These are phyloP conservation scores for Fragaria vesca DNA, from an alignment of 306 rosid species.

Conservation along the genomic window DNA sequence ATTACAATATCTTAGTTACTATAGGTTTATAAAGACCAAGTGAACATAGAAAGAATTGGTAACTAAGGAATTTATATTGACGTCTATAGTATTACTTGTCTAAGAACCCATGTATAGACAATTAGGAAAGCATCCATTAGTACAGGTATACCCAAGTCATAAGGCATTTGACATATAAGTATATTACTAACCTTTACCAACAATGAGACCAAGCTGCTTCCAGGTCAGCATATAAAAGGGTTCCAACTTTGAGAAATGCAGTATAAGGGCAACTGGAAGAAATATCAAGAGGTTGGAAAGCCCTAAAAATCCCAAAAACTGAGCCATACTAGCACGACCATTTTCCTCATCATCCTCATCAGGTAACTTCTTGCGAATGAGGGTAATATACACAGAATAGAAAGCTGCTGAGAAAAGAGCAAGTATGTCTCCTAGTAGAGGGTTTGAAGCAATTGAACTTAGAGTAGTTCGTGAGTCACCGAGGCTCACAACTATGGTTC, in stretches of 20 bases:
- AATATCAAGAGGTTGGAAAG: constrained; percentile 74
- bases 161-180: not conserved
- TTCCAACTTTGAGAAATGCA: constrained; percentile 58
- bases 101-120: not conserved
- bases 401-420: constrained; percentile 78
- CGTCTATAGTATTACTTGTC: not conserved
- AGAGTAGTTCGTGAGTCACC: constrained; percentile 66
- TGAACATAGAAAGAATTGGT: not conserved
- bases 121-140: not conserved
- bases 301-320: constrained; percentile 88
- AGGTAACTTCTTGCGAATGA: constrained; percentile 83
- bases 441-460: constrained; percentile 62
- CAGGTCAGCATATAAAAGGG: constrained; percentile 63
- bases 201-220: constrained; percentile 73
- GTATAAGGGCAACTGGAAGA: constrained; percentile 70
- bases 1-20: not conserved
- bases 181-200: constrained; percentile 80
- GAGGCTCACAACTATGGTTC: constrained; percentile 87
- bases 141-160: not conserved
- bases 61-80: too few relatives aligned
- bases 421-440: constrained; percentile 83
- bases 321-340: constrained; percentile 90
- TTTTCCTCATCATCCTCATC: constrained; percentile 67
- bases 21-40: not conserved
- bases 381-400: constrained; percentile 84